A percentile compares a stretch with the other conserved stretches of the same genome.
phyloP scores from a whole-genome alignment of 1,284 basidiomycete genomes.

The Naganishia sp. region DNA sequence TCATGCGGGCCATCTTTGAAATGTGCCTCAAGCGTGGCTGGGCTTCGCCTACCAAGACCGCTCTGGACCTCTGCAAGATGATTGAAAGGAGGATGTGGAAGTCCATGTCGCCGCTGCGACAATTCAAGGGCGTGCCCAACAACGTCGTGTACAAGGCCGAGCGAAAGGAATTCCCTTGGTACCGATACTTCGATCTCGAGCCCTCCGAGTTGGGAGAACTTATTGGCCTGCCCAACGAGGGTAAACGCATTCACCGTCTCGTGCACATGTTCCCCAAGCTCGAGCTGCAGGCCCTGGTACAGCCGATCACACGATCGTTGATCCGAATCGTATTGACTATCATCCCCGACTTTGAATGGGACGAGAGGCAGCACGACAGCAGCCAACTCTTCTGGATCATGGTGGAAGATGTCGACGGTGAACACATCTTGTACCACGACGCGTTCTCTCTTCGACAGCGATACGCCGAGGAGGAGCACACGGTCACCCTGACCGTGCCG shows the following conservation, averaged over 20 bases:
- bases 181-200: conserved; percentile 88
- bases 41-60: conserved; percentile 87
- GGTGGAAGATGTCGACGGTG: conserved; percentile 96
- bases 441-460: conserved; percentile 86
- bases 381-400: conserved; percentile 89
- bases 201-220: conserved; percentile 90
- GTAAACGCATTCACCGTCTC: conserved; percentile 85
- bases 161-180: conserved; percentile 98
- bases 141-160: conserved; percentile 92
- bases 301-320: conserved; percentile 86
- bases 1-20: conserved; percentile 95
- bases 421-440: conserved; percentile 92
- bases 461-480: conserved; percentile 91
- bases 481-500: conserved; percentile 87
- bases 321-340: conserved; percentile 87
- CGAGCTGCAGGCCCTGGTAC: conserved; percentile 88
- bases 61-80: conserved; percentile 96
- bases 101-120: conserved; percentile 94
- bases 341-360: conserved; percentile 95
- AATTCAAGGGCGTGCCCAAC: conserved; percentile 84
- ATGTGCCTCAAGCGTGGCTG: conserved; percentile 98
- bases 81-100: conserved; percentile 93
- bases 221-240: conserved; percentile 88
- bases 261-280: conserved; percentile 97
- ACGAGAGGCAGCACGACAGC: conserved; percentile 85